phyloP scores from a whole-genome alignment of 1,284 basidiomycete genomes.

The Leucoagaricus sp. region DNA sequence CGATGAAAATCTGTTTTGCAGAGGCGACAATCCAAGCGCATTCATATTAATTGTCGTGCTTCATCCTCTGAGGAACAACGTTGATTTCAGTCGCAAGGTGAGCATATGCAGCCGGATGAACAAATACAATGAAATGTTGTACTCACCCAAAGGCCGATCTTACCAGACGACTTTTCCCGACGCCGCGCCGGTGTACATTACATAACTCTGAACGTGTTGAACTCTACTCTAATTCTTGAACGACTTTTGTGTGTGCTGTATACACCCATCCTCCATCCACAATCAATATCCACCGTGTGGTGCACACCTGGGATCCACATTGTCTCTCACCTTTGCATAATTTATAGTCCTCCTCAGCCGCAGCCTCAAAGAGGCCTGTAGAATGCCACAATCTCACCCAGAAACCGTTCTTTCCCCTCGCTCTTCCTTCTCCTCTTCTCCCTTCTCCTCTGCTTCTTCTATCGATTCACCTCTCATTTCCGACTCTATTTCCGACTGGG shows the following conservation, averaged over 20 bases:
- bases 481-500: constrained; percentile 12
- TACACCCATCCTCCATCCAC: not conserved
- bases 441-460: constrained; percentile 10
- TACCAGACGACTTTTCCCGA: not conserved
- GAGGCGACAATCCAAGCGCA: not conserved
- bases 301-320: constrained; percentile 5
- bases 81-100: too few relatives aligned
- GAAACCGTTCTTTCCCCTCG: constrained; percentile 8
- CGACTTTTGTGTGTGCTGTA: not conserved
- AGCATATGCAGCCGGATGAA: not conserved
- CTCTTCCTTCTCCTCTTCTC: constrained; percentile 9
- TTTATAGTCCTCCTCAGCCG: too few relatives aligned
- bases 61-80: not conserved
- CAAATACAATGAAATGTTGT: not conserved
- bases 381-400: constrained; percentile 1
- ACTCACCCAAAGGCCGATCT: not conserved
- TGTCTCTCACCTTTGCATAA: not conserved
- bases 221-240: not conserved
- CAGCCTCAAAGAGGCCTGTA: not conserved
- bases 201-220: not conserved
- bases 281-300: not conserved
- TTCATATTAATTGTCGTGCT: not conserved
- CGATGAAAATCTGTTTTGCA: not conserved
- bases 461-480: constrained; percentile 15
- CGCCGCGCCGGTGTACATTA: not conserved